phyloP scores from a whole-genome alignment of 331 rosid species.

The Malus hybrid region DNA sequence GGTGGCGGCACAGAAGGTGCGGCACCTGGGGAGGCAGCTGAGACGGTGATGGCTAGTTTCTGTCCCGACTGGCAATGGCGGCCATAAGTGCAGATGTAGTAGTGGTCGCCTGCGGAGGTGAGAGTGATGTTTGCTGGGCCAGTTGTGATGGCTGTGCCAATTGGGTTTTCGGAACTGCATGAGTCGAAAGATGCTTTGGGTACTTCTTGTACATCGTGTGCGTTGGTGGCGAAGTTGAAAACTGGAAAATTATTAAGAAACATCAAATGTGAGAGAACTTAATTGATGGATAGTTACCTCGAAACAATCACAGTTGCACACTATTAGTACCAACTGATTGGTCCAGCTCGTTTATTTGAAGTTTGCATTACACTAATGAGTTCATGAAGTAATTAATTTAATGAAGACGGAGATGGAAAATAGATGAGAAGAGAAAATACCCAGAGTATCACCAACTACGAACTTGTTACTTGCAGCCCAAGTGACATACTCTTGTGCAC shows the following conservation, averaged over 20 bases:
- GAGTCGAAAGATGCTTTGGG: constrained; percentile 29
- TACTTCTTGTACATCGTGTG: not conserved
- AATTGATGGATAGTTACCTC: not conserved
- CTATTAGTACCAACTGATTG: no score
- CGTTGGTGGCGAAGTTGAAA: constrained; percentile 17
- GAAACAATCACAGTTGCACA: no score
- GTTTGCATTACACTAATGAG: no score
- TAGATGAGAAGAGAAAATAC: constrained; percentile 3
- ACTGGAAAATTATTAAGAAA: not conserved
- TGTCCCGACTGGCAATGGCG: constrained; percentile 34
- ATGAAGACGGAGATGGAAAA: not conserved
- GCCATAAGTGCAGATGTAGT: constrained; percentile 35
- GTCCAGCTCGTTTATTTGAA: no score
- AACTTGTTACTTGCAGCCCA: constrained; percentile 13
- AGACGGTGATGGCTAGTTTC: constrained; percentile 34
- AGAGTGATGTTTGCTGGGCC: constrained; percentile 31
- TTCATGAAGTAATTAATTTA: no score
- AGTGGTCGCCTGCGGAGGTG: constrained; percentile 15
- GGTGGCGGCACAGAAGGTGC: not conserved
- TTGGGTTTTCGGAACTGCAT: constrained; percentile 6
- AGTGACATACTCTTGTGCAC: constrained; percentile 3
- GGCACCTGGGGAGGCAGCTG: constrained; percentile 4
- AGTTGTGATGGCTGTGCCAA: not conserved
- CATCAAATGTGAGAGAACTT: not conserved
- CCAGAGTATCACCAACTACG: constrained; percentile 21